Base-by-base conservation (phyloP, 371 early-diverging fungal genomes). In the Saksenaea oblongispora region DNA sequence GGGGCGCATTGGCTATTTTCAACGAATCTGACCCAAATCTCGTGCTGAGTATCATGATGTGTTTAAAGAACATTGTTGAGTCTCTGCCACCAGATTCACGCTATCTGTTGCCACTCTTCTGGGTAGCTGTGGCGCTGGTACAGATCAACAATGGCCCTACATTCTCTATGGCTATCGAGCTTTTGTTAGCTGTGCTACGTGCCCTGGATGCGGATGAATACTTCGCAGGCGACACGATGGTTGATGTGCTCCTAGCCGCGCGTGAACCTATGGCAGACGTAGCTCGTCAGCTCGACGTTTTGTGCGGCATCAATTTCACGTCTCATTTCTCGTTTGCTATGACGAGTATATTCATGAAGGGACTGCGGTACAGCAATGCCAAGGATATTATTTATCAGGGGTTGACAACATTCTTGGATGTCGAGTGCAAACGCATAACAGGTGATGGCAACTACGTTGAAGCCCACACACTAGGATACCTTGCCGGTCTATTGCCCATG, bases 321-420 rank as follows among this genome's bases (percentile, higher is more conserved):
- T 78, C 83, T 3, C 90, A 95, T 73, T 95, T 96, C 65, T 86
- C 94, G 18, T 93, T 94, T 66, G 93, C 95, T 17, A 79, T 95
- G 55, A 85, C 92, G 0, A 86, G 89, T 15, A 84, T 88, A 5
- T 73, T 96, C 22, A 71, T 95, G 71, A 92, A 91, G 66, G 96
- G 95, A 22, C 62, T 96, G 61, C 84, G 86, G 62, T 85, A 90
- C 61, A 83, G 86, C 22, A 71, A 80, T 37, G 90, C 89, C 11
- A 89, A 90, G 54, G 82, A 84, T 11, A 76, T 81, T 15, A 88
- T 94, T 0, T 84, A 83, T 26, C 73, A 78, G 10, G 87, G 89
- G 10, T 65, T 96, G 34, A 77, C 74, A 28, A 78, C 85, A 3
- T 83, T 93, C 54, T 72, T 95, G 8, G 85, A 87, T 47, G 83